Base-by-base conservation (phyloP, 164 flowering plant species). In the Warburgia ugandensis region DNA sequence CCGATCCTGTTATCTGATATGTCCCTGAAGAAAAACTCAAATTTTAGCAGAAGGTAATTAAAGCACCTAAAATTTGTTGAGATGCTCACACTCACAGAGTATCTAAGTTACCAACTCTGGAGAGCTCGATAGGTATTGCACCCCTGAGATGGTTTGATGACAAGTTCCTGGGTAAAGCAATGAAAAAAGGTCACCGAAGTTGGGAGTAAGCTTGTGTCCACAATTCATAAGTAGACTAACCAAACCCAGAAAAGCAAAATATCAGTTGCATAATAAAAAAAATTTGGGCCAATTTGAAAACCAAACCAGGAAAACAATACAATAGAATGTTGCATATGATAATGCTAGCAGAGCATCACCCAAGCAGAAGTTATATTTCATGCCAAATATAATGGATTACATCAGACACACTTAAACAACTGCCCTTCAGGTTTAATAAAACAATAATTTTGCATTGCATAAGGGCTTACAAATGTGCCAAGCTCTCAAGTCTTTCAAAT, bases 61-160 rank as follows among this genome's bases (percentile, higher is more conserved):
- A 25, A 13, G 3, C 13, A 59, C 22, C 32, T 13, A 9, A 32
- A 48, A 7, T 21, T 28, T 19, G 16, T 31, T 13, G 19, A 45
- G 29, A 5, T 37, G 22, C 14, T 21, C 3, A 11, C 19, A 71
- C 94, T 86, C 77, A 92, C 99, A 92, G 33, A 0, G 91, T 88
- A 55, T 88, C 97, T 62, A 92, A 71, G 62, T 92, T 92, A 23
- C 87, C 92, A 50, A 92, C 86, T 10, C 83, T 74, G 26, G 95
- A 80, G n/a, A 92, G 67, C 71, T 88, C 96, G 42, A 92, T 61
- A 27, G 99, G 99, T 43, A 92, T 86, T 20, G 73, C 64, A 19
- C 96, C 99, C 44, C 43, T 61, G 8, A 92, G 68, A 52, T 66
- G 60, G 55, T 74, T 65, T 31, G 86, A 77, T 6, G 99, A 92